Evolutionary conservation across 73 alveolate species (phyloP), one percentile per base, ranked within the genome.

Genomic region (Paramecium tetraurelia): DNA sequence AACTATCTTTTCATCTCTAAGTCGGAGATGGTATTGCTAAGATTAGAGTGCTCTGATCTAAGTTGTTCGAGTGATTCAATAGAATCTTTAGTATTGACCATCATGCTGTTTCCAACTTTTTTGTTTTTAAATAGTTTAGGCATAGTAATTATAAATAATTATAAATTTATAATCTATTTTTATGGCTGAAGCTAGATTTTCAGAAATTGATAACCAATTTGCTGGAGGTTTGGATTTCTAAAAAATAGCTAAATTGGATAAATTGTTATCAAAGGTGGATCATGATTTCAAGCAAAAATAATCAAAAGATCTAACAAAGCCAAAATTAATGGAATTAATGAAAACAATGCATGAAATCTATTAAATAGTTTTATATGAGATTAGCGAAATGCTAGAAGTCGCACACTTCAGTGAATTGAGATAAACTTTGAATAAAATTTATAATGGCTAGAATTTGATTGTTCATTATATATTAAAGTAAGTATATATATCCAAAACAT

Each of bases 341-440:
- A 75, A 75, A 27, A 75, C 87, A 35, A 75, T 41, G 58, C 87
- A 75, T 75, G 87, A 75, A 41, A 75, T 75, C 4, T 75, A 75
- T 41, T 75, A 75, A 18, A 75, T 75, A 12, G 87, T 75, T 75
- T 38, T 75, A 16, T 75, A 75, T 75, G 87, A 75, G n/a, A 75
- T 75, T 12, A 38, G 68, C n/a, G 87, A 75, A 59, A 75, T 75
- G 68, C 40, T 75, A 41, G 87, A 75, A 41, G 59, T 41, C 1
- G 87, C 87, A 12, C 87, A 41, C 16, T 75, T 75, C 11, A 75
- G 87, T 75, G 87, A 75, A n/a, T 38, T 75, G 29, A 29, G 87
- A 16, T 41, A 75, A 75, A 9, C 87, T 11, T 75, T 75, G 29
- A 75, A 75, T 41, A 75, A 75, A 75, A 75, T 75, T 21, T 75